Evolutionary conservation across 257 asterid species (phyloP), one percentile per base, ranked within the genome.

Genomic region (Primulina huaijiensis): DNA sequence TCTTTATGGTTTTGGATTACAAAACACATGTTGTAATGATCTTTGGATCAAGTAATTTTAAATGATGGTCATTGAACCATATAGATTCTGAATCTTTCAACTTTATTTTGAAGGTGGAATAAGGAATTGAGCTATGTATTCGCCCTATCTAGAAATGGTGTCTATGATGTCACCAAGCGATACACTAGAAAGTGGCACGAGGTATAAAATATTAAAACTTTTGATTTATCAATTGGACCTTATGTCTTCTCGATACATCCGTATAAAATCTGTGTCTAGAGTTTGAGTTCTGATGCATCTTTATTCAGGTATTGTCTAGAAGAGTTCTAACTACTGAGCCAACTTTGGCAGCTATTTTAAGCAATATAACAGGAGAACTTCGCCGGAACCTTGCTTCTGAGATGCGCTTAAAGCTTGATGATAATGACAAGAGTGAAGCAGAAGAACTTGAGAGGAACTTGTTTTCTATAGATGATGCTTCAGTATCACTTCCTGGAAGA

Each of bases 131-230:
- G 80, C 82, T 93, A 90, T 43, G 82, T 93, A 66, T 63, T 93
- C 69, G 98, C 83, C 65, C 21, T 90, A 74, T 83, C 96, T 70
- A 86, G 79, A 82, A 88, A 93, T 81, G 98, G 96, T 63, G 96
- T 90, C 38, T 80, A 87, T 85, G 97, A 93, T 78, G 98, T 90
- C 84, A 90, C 95, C 34, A 93, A 89, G 82, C 90, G 98, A 66
- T 93, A 93, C 84, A 88, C 97, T 35, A 84, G 89, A 80, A 93
- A 84, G 73, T 93, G 97, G 98, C 90, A 78, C 46, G 94, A 90
- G 95, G 97, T 93, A 76, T 67, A 70, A 20, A 43, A 62, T 62
- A 20, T 73, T 37, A 35, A 23, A 69, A 10, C 66, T 50, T 59
- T 66, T 69, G 62, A 57, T 27, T 50, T 61, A 61, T 56, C 9